Evolutionary conservation across 768 basidiomycete genomes (phyloP).

Genomic region (Russula sp.): DNA sequence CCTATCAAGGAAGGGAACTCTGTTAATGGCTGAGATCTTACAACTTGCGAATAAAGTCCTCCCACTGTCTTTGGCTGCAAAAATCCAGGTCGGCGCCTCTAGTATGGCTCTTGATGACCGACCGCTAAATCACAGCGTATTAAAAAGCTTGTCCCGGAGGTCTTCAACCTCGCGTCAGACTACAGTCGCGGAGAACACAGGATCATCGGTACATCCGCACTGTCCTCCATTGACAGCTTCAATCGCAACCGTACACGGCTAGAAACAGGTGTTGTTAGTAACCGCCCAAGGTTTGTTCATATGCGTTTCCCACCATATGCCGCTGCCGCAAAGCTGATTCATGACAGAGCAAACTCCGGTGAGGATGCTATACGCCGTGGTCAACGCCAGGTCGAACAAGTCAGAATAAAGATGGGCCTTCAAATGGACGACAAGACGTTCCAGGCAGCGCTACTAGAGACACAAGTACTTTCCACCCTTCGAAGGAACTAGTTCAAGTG

Average conservation of each 20-base stretch:
- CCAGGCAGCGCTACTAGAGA: slow-evolving; percentile 77
- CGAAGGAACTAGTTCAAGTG: neutral
- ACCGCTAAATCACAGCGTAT: neutral
- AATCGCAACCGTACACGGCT: slow-evolving; percentile 80
- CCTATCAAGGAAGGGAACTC: slow-evolving; percentile 82
- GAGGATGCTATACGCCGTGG: slow-evolving; percentile 85
- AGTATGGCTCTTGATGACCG: neutral
- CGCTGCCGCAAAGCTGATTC: neutral
- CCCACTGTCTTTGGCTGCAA: slow-evolving; percentile 74
- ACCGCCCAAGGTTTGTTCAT: slow-evolving; percentile 53
- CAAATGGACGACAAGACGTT: slow-evolving; percentile 95
- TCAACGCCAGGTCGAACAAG: slow-evolving; percentile 87
- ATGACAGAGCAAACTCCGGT: slow-evolving; percentile 61
- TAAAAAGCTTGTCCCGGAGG: slow-evolving; percentile 66
- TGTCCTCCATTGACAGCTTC: slow-evolving; percentile 87
- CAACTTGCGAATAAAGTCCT: slow-evolving; percentile 84
- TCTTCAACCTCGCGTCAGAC: slow-evolving; percentile 80
- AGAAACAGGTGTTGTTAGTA: slow-evolving; percentile 43
- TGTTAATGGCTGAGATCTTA: slow-evolving; percentile 87
- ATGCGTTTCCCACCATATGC: neutral
- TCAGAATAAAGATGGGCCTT: slow-evolving; percentile 82
- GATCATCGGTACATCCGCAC: slow-evolving; percentile 75
- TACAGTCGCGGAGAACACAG: slow-evolving; percentile 73
- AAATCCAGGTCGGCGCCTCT: slow-evolving; percentile 58
- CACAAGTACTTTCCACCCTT: slow-evolving; percentile 49